phyloP scores from a whole-genome alignment of 345 rosid species.

The Eutrema yunnanense region DNA sequence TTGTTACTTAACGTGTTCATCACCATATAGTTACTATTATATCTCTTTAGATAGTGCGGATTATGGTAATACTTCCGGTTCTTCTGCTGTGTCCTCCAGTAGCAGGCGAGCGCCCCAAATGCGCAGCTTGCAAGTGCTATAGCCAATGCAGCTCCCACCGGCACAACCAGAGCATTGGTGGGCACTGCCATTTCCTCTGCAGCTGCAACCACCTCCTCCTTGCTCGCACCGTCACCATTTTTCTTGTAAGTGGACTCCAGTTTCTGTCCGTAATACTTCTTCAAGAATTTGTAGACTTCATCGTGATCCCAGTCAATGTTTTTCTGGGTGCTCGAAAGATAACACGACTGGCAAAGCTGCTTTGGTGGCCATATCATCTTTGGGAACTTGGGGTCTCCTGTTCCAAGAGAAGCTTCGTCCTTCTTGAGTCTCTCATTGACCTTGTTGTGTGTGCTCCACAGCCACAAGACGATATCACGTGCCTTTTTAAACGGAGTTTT shows the following conservation, averaged over 20 bases:
- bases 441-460: conserved; percentile 87
- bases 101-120: conserved; percentile 93
- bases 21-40: conserved; percentile 43
- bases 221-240: conserved; percentile 32
- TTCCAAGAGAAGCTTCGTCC: conserved; percentile 70
- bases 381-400: conserved; percentile 87
- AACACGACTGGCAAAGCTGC: conserved; percentile 81
- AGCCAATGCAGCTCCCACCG: conserved; percentile 93
- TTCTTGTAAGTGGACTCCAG: conserved; percentile 66
- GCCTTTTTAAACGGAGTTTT: conserved; percentile 58
- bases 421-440: conserved; percentile 78
- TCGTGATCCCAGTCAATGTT: conserved; percentile 61
- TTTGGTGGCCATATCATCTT: conserved; percentile 89
- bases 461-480: conserved; percentile 80
- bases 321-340: conserved; percentile 31
- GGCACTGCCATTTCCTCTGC: conserved; percentile 56
- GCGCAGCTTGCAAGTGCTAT: conserved; percentile 96
- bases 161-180: conserved; percentile 76
- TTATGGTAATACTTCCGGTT: conserved; percentile 89
- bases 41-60: conserved; percentile 80
- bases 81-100: conserved; percentile 96
- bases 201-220: conserved; percentile 35
- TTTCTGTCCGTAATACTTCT: conserved; percentile 54
- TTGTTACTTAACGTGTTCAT: conserved; percentile 32
- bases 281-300: conserved; percentile 73